Base-by-base conservation (phyloP, 2,329 filamentous ascomycete species). In the Alternaria sp. region DNA sequence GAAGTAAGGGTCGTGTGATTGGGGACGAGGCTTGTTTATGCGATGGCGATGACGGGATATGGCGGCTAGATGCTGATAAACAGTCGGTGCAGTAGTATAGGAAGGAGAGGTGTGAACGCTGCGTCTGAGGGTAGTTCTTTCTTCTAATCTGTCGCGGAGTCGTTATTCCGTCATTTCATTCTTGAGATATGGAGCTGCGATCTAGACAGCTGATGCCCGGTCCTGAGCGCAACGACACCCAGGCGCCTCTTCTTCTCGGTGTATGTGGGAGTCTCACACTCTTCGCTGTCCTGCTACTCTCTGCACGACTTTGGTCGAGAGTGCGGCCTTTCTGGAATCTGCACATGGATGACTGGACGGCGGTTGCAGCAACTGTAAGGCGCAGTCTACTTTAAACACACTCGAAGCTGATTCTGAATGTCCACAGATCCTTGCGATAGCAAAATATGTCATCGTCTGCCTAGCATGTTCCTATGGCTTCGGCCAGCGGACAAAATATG, bases 171-270 rank as follows among this genome's bases (percentile, higher is more conserved):
- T 41, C 6, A 41, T 41, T 11, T 41, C 5, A 3, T 41, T 41
- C 7, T 41, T 41, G 37, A 15, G 37, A 23, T 21, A 55, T 55
- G 37, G 14, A 33, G 20, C 6, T 30, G 18, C 37, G 20, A 55
- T 12, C 11, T 7, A 53, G 51, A 41, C 53, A 61, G 43, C 43
- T 50, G 5, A 37, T 47, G 26, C 33, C 15, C 44, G 20, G 14
- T 21, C 15, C 47, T 4, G 18, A 56, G 20, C 15, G 46, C 55
- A 47, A 74, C 56, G 61, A 65, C 33, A 71, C 66, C 4, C 64
- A 66, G 28, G 71, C 71, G 4, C 72, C 72, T 7, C 60, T 75
- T 37, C 63, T 75, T 4, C 61, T 75, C 7, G 68, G 72, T 2
- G n/a, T 71, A 6, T 65, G 66, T 15, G 71, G 72, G 5, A 57